These are phyloP conservation scores for Tillandsia leiboldiana DNA, from an alignment of 176 grass and related monocot species.

Conservation along the genomic window DNA sequence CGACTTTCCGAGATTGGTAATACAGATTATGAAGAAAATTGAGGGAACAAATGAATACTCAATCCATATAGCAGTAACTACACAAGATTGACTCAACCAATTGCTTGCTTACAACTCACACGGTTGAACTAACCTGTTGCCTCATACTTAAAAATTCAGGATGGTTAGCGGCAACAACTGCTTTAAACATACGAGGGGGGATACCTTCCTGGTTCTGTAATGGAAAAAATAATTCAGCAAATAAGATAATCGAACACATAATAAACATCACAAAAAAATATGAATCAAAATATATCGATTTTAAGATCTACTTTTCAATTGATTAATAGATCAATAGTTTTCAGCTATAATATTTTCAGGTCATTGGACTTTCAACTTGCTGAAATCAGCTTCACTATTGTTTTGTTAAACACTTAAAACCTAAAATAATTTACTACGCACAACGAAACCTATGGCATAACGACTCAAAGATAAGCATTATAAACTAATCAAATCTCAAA, in stretches of 20 bases:
- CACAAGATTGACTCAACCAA: neutral
- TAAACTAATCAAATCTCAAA: no score
- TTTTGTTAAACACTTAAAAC: no score
- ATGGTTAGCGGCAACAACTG: slow-evolving; percentile 80
- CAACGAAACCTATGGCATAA: no score
- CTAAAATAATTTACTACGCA: no score
- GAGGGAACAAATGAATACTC: neutral
- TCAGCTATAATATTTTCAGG: no score
- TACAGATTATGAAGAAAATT: neutral
- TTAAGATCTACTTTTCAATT: no score
- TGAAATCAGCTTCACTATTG: no score
- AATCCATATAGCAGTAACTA: neutral
- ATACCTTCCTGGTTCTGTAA: slow-evolving; percentile 79
- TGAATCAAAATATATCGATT: neutral
- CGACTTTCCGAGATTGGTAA: no score
- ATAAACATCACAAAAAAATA: neutral
- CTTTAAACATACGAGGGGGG: slow-evolving; percentile 91
- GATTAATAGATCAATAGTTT: no score
- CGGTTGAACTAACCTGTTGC: slow-evolving; percentile 56
- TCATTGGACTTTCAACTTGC: no score
- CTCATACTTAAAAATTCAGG: slow-evolving; percentile 94
- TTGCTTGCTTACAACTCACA: slow-evolving; percentile 2
- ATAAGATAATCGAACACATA: neutral
- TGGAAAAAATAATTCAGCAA: neutral
- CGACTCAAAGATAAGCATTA: no score